Percentiles rank a stretch among this genome's conserved stretches.
Evolutionary conservation across 768 basidiomycete species (phyloP).

Genomic region (Psilocybe subaeruginosa): DNA sequence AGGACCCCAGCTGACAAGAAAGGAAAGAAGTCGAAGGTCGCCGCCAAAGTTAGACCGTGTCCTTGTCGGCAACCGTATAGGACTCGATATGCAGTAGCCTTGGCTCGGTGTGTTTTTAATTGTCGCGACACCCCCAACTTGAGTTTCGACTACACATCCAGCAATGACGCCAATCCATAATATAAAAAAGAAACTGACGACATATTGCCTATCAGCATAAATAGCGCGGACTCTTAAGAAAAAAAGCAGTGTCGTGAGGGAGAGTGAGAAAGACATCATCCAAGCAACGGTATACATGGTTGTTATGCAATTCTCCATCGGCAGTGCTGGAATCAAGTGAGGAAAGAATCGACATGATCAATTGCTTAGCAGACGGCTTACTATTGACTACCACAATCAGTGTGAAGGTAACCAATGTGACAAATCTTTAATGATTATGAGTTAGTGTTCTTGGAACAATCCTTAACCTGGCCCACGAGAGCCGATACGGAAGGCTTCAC

Average conservation of each 20-base stretch:
- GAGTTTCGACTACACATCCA: not conserved
- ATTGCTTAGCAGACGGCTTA: not conserved
- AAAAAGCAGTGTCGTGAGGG: conserved; percentile 27
- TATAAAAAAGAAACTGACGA: conserved; percentile 27
- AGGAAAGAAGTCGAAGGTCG: too few species aligned
- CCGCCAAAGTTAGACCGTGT: too few species aligned
- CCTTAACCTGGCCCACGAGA: not conserved
- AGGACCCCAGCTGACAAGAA: too few species aligned
- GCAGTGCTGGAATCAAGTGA: not conserved
- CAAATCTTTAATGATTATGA: not conserved
- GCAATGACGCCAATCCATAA: conserved; percentile 30
- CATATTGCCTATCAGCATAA: conserved; percentile 18
- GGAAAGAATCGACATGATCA: not conserved
- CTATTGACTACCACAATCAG: not conserved
- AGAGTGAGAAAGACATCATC: conserved; percentile 3
- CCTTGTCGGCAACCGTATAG: too few species aligned
- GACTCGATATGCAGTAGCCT: conserved; percentile 2
- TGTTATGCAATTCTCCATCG: not conserved
- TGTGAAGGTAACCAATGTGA: not conserved
- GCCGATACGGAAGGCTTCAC: not conserved
- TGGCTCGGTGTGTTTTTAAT: too few species aligned
- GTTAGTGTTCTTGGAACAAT: not conserved
- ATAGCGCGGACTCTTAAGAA: conserved; percentile 28
- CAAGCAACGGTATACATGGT: not conserved
- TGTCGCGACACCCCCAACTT: not conserved